Evolutionary conservation across 2,329 filamentous ascomycete species (phyloP).

Genomic region (Chalaropsis thielavioides): DNA sequence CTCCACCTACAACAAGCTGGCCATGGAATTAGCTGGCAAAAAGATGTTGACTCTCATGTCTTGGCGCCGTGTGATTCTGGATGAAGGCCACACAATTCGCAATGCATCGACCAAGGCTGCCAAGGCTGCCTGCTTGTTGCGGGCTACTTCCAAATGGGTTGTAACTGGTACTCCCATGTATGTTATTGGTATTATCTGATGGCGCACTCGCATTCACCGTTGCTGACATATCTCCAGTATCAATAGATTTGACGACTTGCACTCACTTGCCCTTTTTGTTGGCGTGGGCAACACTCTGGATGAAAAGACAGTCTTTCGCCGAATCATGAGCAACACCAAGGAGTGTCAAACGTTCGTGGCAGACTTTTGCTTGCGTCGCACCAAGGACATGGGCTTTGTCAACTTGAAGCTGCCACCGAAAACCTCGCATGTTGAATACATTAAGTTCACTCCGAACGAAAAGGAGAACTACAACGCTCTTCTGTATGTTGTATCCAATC

Average conservation of each 20-base stretch:
- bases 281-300: constrained; percentile 62
- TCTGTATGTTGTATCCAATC: constrained; percentile 32
- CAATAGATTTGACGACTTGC: constrained; percentile 69
- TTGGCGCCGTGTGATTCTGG: constrained; percentile 68
- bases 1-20: constrained; percentile 69
- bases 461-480: constrained; percentile 63
- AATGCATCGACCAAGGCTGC: constrained; percentile 62
- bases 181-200: constrained; percentile 20
- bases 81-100: constrained; percentile 72
- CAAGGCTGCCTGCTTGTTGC: constrained; percentile 49
- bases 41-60: constrained; percentile 34
- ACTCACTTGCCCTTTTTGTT: constrained; percentile 65
- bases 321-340: constrained; percentile 46
- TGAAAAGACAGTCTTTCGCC: constrained; percentile 57
- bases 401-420: constrained; percentile 66
- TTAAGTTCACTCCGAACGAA: constrained; percentile 61
- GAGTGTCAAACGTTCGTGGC: constrained; percentile 64
- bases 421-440: constrained; percentile 61
- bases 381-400: constrained; percentile 79
- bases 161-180: constrained; percentile 67
- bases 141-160: constrained; percentile 62
- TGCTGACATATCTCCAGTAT: constrained; percentile 33
- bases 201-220: neutral
- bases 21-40: constrained; percentile 37
- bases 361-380: constrained; percentile 65